Conservation (phyloP, 257 asterid genomes). For the Linaria vulgaris region DNA sequence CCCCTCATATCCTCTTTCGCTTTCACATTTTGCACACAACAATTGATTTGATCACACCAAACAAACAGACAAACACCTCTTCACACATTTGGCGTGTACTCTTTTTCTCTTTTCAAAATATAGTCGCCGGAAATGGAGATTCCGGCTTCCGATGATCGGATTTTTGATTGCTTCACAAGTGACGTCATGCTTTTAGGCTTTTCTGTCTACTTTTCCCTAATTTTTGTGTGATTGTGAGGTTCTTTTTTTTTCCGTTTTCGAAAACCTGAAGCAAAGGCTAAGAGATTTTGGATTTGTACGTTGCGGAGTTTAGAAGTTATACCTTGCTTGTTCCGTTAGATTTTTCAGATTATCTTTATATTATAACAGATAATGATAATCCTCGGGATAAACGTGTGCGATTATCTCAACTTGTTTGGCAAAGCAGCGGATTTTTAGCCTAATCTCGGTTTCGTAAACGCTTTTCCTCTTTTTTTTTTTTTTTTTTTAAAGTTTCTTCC, state of each 20-base stretch:
- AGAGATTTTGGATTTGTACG: conserved; percentile 18
- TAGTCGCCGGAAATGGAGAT: conserved; percentile 32
- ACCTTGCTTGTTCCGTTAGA: conserved; percentile 39
- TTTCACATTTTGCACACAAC: conserved; percentile 9
- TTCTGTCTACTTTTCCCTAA: background rate
- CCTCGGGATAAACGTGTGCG: conserved; percentile 31
- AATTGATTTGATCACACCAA: too few relatives aligned
- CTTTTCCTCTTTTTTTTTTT: background rate
- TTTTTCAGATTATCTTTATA: conserved; percentile 14
- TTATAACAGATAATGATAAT: conserved; percentile 26
- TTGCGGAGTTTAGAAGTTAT: conserved; percentile 51
- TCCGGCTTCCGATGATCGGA: conserved; percentile 35
- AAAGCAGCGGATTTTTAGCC: conserved; percentile 30
- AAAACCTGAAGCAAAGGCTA: conserved; percentile 45
- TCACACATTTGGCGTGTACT: conserved; percentile 25
- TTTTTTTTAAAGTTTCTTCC: background rate
- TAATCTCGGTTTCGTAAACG: background rate
- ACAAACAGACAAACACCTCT: background rate
- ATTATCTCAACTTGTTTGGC: conserved; percentile 20
- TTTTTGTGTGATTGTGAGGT: conserved; percentile 15
- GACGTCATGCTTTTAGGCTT: conserved; percentile 31
- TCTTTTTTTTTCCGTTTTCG: conserved; percentile 30
- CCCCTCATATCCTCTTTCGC: conserved; percentile 12
- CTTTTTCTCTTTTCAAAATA: conserved; percentile 18
- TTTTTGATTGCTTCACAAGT: conserved; percentile 29